Percentiles rank a stretch among this genome's conserved stretches.
Evolutionary conservation across 345 rosid genomes (phyloP).

Genomic region (Dipteronia dyeriana): DNA sequence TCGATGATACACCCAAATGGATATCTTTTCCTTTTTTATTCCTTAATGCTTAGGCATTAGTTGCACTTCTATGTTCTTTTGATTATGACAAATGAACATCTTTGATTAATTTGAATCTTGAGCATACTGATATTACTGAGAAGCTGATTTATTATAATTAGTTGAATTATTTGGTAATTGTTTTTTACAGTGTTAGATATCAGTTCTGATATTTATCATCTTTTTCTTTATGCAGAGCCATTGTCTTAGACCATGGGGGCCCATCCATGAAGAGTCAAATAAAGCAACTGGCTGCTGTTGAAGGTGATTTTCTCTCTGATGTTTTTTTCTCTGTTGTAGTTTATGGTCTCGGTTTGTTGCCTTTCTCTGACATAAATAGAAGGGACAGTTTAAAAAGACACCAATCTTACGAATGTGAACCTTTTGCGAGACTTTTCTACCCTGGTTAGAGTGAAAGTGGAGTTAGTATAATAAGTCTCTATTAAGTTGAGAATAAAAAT

Average conservation of each 20-base stretch:
- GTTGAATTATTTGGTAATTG: neutral
- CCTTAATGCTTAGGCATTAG: neutral
- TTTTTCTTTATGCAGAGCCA: conserved; percentile 56
- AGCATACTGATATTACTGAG: neutral
- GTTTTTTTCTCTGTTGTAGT: conserved; percentile 6
- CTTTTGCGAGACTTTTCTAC: neutral
- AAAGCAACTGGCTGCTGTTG: conserved; percentile 75
- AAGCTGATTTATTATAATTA: neutral
- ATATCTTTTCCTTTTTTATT: neutral
- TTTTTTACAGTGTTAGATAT: neutral
- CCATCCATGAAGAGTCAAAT: conserved; percentile 70
- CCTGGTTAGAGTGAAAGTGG: neutral
- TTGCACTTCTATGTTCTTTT: neutral
- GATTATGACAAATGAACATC: neutral
- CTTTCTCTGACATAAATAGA: neutral
- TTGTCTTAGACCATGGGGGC: conserved; percentile 81
- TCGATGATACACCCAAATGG: neutral
- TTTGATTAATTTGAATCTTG: conserved; percentile 4
- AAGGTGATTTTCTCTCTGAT: conserved; percentile 52
- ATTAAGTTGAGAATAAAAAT: neutral
- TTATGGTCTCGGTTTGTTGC: neutral
- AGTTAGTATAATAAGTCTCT: neutral
- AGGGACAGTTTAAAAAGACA: neutral
- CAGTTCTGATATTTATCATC: neutral
- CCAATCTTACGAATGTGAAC: neutral